Base-by-base conservation (phyloP, 306 rosid species). In the Gleditsia sinensis region DNA sequence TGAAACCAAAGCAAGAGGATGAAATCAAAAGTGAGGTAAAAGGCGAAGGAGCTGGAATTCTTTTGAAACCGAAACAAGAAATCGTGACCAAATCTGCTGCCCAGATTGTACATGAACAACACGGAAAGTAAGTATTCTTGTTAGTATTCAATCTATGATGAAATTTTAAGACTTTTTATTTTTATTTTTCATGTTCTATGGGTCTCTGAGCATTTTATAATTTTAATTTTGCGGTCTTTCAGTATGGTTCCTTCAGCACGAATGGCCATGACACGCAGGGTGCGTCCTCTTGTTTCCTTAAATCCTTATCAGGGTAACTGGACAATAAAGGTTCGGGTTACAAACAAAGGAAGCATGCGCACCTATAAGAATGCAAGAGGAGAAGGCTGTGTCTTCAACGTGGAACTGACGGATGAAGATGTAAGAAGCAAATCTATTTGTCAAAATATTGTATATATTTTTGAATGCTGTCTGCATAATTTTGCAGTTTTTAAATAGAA, bases 381-480 rank as follows among this genome's bases (percentile, higher is more conserved):
- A 45, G 96, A 89, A 83, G 98, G 98, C 1, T 94, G 97, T 21
- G 97, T 94, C 65, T 94, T 94, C 87, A 94, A 94, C 50, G 94
- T 94, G 53, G 98, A 91, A 75, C 65, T 94, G 77, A 89, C 98
- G 2, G 98, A 94, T 77, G 96, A 94, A 74, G 97, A 94, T 69
- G 98, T 94, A 87, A 85, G 92, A 10, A 43, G 4, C 11, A 28
- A 24, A 24, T 48, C 9, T 58, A 3, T 70, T 66, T 20, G 9
- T 64, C 13, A 20, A 16, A 14, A 14, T 21, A 4, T 62, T 14
- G 33, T 9, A 13, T 58, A 7, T 32, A 0, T 19, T 27, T 37
- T 61, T 67, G 12, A 23, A 28, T 68, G 12, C 2, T 36, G 27
- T 54, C 60, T 33, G 9, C 14, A 23, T 54, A 30, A 27, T 23